phyloP scores from a whole-genome alignment of 305 asterid species.

The Rubia peregrina region DNA sequence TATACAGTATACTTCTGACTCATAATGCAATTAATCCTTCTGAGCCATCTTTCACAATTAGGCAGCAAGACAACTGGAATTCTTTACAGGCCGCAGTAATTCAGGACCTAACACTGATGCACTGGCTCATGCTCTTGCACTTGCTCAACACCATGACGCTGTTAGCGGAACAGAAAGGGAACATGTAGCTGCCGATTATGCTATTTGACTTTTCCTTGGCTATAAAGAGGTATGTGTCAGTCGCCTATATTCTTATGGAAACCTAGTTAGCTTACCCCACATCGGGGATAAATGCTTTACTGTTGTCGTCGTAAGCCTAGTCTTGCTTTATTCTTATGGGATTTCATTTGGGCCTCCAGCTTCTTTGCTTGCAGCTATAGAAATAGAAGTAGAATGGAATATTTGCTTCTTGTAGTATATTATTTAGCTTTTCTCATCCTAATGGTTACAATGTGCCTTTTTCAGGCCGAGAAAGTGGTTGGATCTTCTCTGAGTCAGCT shows the following conservation, averaged over 20 bases:
- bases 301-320: too few relatives aligned
- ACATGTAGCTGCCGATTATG: slow-evolving; percentile 80
- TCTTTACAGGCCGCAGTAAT: slow-evolving; percentile 47
- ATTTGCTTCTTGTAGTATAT: background rate
- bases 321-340: too few relatives aligned
- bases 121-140: slow-evolving; percentile 72
- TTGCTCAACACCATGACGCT: slow-evolving; percentile 86
- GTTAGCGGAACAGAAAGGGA: slow-evolving; percentile 75
- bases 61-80: slow-evolving; percentile 83
- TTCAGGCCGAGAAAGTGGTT: slow-evolving; percentile 75
- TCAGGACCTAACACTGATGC: slow-evolving; percentile 54
- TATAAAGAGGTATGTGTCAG: slow-evolving; percentile 36
- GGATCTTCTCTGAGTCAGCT: slow-evolving; percentile 56
- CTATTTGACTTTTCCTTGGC: slow-evolving; percentile 68
- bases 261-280: too few relatives aligned
- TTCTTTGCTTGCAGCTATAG: background rate
- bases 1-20: too few relatives aligned
- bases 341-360: too few relatives aligned
- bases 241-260: too few relatives aligned
- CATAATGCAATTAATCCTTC: too few relatives aligned
- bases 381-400: background rate
- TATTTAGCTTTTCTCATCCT: background rate
- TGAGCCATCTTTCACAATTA: slow-evolving; percentile 20
- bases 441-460: slow-evolving; percentile 20
- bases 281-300: too few relatives aligned